A percentile compares a stretch with the other conserved stretches of the same genome.
These are phyloP conservation scores for Ogataea sp. DNA, from an alignment of 805 yeast genomes.

Conservation along the genomic window DNA sequence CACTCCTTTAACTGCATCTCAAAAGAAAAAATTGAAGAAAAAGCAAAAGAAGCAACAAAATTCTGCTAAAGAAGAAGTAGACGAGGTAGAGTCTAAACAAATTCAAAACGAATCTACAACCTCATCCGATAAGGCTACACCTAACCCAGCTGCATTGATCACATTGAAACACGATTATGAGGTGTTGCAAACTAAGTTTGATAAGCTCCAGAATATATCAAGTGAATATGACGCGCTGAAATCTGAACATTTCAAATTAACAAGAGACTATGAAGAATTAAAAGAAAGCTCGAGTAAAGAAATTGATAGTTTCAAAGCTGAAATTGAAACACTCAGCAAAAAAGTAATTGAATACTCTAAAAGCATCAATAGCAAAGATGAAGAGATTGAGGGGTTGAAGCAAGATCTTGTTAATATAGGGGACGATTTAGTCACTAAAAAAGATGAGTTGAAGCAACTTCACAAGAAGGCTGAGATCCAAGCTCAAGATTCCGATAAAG, in stretches of 20 bases:
- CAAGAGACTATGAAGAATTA: constrained; percentile 2
- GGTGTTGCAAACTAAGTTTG: constrained; percentile 6
- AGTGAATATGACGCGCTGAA: constrained; percentile 1
- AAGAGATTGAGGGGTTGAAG: constrained; percentile 60
- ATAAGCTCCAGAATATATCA: constrained; percentile 6
- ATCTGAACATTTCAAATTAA: constrained; percentile 2
- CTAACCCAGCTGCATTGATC: constrained; percentile 4
- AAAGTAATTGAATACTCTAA: constrained; percentile 14
- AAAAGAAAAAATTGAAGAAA: constrained; percentile 9
- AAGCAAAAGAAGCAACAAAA: constrained; percentile 10
- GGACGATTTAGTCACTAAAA: constrained; percentile 66
- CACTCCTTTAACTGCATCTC: background rate
- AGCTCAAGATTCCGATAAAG: background rate
- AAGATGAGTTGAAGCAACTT: constrained; percentile 43
- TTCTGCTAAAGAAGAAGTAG: constrained; percentile 8
- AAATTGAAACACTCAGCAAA: constrained; percentile 4
- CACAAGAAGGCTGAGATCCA: constrained; percentile 8
- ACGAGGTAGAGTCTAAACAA: constrained; percentile 1
- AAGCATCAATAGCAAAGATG: constrained; percentile 34
- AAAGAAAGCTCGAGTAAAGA: constrained; percentile 1
- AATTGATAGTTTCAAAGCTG: constrained; percentile 1
- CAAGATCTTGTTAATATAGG: constrained; percentile 78
- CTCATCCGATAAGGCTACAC: too few species aligned
- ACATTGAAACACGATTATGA: constrained; percentile 19
- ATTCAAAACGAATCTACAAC: background rate